Percentiles rank a stretch among this genome's conserved stretches.
These are phyloP conservation scores for Paraphaeosphaeria sporulosa DNA, from an alignment of 2,329 filamentous ascomycete genomes.

Conservation along the genomic window DNA sequence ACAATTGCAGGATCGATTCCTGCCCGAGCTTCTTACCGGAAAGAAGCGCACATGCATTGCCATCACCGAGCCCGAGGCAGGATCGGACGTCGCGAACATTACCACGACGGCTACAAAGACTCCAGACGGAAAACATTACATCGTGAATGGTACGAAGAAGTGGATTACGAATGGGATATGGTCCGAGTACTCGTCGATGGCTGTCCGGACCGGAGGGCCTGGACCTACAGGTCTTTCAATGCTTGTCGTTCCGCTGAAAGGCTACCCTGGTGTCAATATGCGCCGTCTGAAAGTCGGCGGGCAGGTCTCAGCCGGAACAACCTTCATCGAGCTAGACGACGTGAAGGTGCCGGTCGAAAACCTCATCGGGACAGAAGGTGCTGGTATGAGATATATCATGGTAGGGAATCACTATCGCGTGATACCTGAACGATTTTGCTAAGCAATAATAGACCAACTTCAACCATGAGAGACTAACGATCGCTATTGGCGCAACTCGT, in stretches of 20 bases:
- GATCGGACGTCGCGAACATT: constrained; percentile 72
- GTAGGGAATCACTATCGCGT: neutral
- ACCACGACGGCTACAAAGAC: constrained; percentile 74
- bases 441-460: constrained; percentile 50
- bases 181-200: constrained; percentile 69
- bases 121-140: constrained; percentile 73
- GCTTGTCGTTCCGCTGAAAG: constrained; percentile 69
- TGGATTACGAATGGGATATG: constrained; percentile 71
- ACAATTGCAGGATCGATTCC: constrained; percentile 67
- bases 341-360: constrained; percentile 63
- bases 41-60: constrained; percentile 76
- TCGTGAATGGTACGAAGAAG: constrained; percentile 73
- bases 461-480: constrained; percentile 63
- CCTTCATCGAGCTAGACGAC: constrained; percentile 64
- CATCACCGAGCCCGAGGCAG: constrained; percentile 79
- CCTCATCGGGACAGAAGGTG: constrained; percentile 62
- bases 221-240: constrained; percentile 64
- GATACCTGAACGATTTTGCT: neutral
- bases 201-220: constrained; percentile 65
- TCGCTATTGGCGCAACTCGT: constrained; percentile 64
- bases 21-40: constrained; percentile 73
- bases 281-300: constrained; percentile 72
- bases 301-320: constrained; percentile 66
- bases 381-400: constrained; percentile 67
- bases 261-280: constrained; percentile 71